Evolutionary conservation across 129 eudicot genomes (phyloP).

Genomic region (Flaveria robusta): DNA sequence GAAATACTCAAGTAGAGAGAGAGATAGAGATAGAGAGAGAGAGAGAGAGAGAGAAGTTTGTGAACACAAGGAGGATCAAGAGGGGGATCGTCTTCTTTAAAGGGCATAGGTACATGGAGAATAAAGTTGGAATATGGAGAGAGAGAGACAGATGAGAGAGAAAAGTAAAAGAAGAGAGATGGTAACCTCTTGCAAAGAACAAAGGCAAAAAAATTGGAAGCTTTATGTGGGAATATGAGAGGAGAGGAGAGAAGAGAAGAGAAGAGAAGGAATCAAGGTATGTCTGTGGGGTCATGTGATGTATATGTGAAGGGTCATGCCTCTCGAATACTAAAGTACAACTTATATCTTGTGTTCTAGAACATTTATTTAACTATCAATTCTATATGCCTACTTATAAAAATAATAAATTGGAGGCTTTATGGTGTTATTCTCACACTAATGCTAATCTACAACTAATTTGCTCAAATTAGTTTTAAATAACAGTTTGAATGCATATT

Average conservation of each 20-base stretch:
- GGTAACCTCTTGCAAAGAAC: slow-evolving; percentile 84
- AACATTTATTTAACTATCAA: not conserved
- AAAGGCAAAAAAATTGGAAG: slow-evolving; percentile 49
- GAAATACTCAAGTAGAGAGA: slow-evolving; percentile 39
- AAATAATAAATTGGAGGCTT: too few species aligned
- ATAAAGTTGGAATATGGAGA: slow-evolving; percentile 66
- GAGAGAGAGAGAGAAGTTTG: slow-evolving; percentile 42
- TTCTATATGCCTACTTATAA: too few species aligned
- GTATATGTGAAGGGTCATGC: slow-evolving; percentile 38
- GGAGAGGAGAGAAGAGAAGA: slow-evolving; percentile 18
- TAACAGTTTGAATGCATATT: too few species aligned
- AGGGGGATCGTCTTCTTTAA: slow-evolving; percentile 60
- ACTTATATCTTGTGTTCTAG: not conserved
- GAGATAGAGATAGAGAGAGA: not conserved
- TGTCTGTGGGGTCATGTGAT: slow-evolving; percentile 30
- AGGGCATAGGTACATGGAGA: slow-evolving; percentile 65
- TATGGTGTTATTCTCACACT: too few species aligned
- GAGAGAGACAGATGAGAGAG: slow-evolving; percentile 33
- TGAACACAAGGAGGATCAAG: slow-evolving; percentile 85
- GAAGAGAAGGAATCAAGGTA: slow-evolving; percentile 40
- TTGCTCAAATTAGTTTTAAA: too few species aligned
- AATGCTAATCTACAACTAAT: too few species aligned
- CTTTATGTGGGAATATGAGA: slow-evolving; percentile 29
- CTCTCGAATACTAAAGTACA: slow-evolving; percentile 11
- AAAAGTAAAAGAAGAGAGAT: slow-evolving; percentile 42